Conservation (phyloP, 345 rosid genomes). For the Hibiscus trionum region DNA sequence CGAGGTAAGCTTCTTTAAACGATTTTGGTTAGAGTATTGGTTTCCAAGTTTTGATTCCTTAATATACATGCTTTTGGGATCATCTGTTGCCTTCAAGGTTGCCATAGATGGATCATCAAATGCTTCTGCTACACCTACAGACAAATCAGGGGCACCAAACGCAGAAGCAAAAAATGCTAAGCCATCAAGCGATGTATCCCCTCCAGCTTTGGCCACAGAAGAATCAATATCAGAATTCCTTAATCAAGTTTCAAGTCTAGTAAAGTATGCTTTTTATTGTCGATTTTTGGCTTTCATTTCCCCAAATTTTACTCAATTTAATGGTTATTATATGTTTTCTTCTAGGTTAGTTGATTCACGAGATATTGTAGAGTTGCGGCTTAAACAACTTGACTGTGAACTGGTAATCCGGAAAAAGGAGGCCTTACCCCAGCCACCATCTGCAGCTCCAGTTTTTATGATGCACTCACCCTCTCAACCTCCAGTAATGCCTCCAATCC, state of each 20-base stretch:
- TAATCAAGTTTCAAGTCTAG: slow-evolving; percentile 68
- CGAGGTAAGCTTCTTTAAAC: slow-evolving; percentile 43
- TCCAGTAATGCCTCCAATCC: slow-evolving; percentile 17
- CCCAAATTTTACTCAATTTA: background rate
- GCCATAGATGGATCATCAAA: slow-evolving; percentile 43
- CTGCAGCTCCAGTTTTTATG: slow-evolving; percentile 46
- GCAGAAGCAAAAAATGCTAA: slow-evolving; percentile 33
- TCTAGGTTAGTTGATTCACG: slow-evolving; percentile 85
- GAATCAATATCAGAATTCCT: slow-evolving; percentile 71
- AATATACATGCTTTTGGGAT: slow-evolving; percentile 39
- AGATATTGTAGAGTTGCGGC: slow-evolving; percentile 77
- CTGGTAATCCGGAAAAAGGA: slow-evolving; percentile 72
- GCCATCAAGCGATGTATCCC: slow-evolving; percentile 29
- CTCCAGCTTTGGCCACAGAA: slow-evolving; percentile 42
- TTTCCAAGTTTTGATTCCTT: slow-evolving; percentile 29
- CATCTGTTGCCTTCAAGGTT: slow-evolving; percentile 57
- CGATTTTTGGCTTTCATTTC: background rate
- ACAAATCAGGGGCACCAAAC: slow-evolving; percentile 28
- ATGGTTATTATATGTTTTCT: background rate
- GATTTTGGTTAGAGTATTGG: slow-evolving; percentile 30
- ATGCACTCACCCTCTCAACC: slow-evolving; percentile 47
- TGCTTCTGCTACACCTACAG: slow-evolving; percentile 33
- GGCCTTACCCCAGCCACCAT: slow-evolving; percentile 61
- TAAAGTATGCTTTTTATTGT: slow-evolving; percentile 43
- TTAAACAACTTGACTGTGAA: slow-evolving; percentile 84